Base-by-base conservation (phyloP, 169 alveolate species). In the Haemoproteus tartakovskyi region DNA sequence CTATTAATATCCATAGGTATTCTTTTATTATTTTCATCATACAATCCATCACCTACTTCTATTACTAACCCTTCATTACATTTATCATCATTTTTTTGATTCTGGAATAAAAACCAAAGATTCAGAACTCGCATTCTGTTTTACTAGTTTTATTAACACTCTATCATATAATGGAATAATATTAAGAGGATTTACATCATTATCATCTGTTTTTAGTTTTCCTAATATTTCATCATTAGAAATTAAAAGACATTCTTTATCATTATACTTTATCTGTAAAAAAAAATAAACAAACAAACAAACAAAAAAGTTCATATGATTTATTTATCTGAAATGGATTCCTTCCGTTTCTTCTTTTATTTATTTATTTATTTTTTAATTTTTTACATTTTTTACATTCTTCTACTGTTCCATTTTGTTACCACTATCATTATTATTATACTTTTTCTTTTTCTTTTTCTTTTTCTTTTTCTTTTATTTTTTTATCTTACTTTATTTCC, bases 101-200 rank as follows among this genome's bases (percentile, higher is more conserved):
- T 67, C 82, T 21, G 82, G 82, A 45, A 67, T 51, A 38, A 67
- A 38, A 52, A 67, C 29, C 54, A 67, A 40, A 11, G 82, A 67
- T 24, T 40, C 64, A 24, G 82, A 67, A 26, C 12, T 26, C 36
- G 46, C 59, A 19, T 52, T 67, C 29, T 24, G 19, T 14, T 67
- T 56, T 30, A 67, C 46, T 29, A 67, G 41, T 41, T 67, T 67
- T 40, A 67, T 67, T 26, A 67, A 45, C 38, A 67, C 70, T 46
- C 82, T 64, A 27, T 67, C 82, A 67, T 67, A 67, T 14, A 52
- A 46, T 27, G 82, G 82, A 12, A 60, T 67, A n/a, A 67, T 29
- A 4, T 67, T 67, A 30, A 30, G 27, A 24, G 82, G 82, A 16
- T 30, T 67, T 43, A 67, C 50, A 24, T 67, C 82, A 40, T 12